Evolutionary conservation across 192 early-diverging fungal species (phyloP).

Genomic region (Podila verticillata): DNA sequence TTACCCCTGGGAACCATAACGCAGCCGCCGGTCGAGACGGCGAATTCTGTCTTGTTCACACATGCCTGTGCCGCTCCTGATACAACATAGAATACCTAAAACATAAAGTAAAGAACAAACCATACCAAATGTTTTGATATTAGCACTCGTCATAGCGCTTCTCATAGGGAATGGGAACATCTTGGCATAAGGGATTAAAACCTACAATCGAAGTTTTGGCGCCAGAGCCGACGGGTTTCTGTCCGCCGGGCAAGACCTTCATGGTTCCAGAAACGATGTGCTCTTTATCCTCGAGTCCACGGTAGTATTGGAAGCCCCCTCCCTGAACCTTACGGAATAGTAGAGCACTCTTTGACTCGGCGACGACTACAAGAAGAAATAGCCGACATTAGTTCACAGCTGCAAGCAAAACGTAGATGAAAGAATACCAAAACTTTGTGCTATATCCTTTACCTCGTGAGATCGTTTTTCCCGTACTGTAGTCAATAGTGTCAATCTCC

Average conservation of each 20-base stretch:
- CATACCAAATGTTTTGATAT: neutral
- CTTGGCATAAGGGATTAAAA: neutral
- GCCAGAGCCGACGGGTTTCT: slow-evolving; percentile 20
- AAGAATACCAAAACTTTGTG: neutral
- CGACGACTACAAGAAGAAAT: slow-evolving; percentile 5
- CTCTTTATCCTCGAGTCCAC: slow-evolving; percentile 25
- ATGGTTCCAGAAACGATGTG: slow-evolving; percentile 24
- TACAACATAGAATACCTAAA: slow-evolving; percentile 24
- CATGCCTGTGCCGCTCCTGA: slow-evolving; percentile 13
- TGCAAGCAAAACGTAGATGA: neutral
- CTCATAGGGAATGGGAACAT: neutral
- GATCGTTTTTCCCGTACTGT: neutral
- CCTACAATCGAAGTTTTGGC: slow-evolving; percentile 16
- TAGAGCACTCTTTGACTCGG: neutral
- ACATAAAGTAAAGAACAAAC: neutral
- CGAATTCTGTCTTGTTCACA: slow-evolving; percentile 16
- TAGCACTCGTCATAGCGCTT: neutral
- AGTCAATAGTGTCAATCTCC: neutral
- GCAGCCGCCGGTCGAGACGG: slow-evolving; percentile 5
- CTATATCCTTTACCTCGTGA: slow-evolving; percentile 1
- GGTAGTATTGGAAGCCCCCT: slow-evolving; percentile 27
- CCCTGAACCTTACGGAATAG: slow-evolving; percentile 10
- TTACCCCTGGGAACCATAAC: slow-evolving; percentile 30
- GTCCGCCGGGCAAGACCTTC: slow-evolving; percentile 9
- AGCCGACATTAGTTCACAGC: neutral